Base-by-base conservation (phyloP, 2,329 filamentous ascomycete species). In the Calycina herbarum region DNA sequence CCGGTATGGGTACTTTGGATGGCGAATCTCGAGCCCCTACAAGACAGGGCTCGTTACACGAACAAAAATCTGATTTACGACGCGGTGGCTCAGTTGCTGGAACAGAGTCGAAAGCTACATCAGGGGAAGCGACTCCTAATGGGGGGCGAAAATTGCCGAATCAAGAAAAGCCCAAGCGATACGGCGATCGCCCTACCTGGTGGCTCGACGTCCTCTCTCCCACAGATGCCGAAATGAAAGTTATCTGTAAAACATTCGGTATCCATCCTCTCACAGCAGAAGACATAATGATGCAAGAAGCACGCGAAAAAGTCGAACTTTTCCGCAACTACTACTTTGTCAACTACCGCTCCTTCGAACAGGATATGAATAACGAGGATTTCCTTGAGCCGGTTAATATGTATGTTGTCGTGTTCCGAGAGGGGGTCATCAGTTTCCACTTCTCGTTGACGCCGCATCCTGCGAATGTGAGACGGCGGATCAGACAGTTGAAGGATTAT, bases 301-400 rank as follows among this genome's bases (percentile, higher is more conserved):
- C 94, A 51, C 94, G 95, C 27, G 95, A 99, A 76, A 99, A 99
- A 79, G 95, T 99, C 0, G 95, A 99, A 77, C 84, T 99, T 0
- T 99, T 99, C 82, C 89, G 92, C 40, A 91, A 96, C 76, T 99
- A 99, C 80, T 99, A 99, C 78, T 97, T 99, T 74, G 92, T 99
- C 79, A 98, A 97, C 77, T 99, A 99, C 78, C 91, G 95, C 17
- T 96, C 93, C 0, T 99, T 99, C 75, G 95, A 99, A 76, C 95
- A 98, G 77, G 95, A 99, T 75, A 87, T 88, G 67, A 90, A 89
- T 72, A 96, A 89, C 76, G 92, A 95, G 65, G 89, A 96, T 75
- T 97, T 96, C 76, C 84, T 99, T 57, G 93, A 98, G 73, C 94
- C 95, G 0, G 91, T 99, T 74, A 97, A 98, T 78, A 93, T 99